Evolutionary conservation across 2,329 filamentous ascomycete species (phyloP), one percentile per base, ranked within the genome.

Genomic region (Neoascochyta sp.): DNA sequence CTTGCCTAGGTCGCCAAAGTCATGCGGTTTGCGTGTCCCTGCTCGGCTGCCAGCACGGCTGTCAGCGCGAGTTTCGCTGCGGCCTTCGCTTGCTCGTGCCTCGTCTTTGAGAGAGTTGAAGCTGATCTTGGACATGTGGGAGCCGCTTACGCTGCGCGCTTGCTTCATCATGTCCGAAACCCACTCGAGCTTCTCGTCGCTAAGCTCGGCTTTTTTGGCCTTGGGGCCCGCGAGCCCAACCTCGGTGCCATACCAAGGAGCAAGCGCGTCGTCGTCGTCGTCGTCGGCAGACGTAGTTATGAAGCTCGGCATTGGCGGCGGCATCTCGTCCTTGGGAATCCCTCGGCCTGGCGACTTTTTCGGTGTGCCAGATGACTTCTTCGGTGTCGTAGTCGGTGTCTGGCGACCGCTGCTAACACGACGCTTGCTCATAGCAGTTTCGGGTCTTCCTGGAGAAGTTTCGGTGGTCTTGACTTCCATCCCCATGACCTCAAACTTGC

Each of bases 151-250:
- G 25, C 80, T 73, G 36, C 82, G 76, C 22, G 88, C 86, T 54
- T 86, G 83, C 52, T 86, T 82, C 65, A 87, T 82, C 67, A 92
- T 83, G 40, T 80, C 85, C 60, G 89, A 82, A 7, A 92, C 83
- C 86, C 86, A 92, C 21, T 81, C 79, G 35, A 78, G 72, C 53
- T 82, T 86, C 62, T 88, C 81, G 32, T 81, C 78, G 33, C 79
- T 64, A 13, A 84, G 65, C 79, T 83, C 54, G 72, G 75, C 6
- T 23, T 76, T 73, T 59, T 77, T 82, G 19, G 74, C 71, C 25
- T 74, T 77, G 1, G 83, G 83, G 0, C 84, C 84, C 0, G 83
- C 82, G 27, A 88, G 75, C 4, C 83, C 83, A 5, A 86, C 70
- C 35, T 65, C 62, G 12, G 54, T 55, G 4, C 60, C 64, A 4